Evolutionary conservation across 2,329 filamentous ascomycete species (phyloP).

Genomic region (Aspergillus sp.): DNA sequence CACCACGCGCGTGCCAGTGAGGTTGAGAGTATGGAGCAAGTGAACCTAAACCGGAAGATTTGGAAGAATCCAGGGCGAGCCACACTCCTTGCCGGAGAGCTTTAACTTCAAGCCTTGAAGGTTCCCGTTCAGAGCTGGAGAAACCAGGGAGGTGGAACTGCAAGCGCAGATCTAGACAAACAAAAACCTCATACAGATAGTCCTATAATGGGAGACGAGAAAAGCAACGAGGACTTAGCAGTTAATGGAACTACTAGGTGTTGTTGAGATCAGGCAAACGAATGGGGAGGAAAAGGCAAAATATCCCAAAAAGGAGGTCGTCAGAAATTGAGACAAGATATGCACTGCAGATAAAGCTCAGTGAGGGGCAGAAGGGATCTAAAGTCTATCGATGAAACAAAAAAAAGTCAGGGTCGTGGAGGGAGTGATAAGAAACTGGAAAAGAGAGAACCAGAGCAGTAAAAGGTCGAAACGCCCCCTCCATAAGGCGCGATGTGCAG

Average conservation of each 20-base stretch:
- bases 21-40: neutral
- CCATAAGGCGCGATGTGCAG: neutral
- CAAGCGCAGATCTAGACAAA: slow-evolving; percentile 4
- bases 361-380: neutral
- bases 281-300: neutral
- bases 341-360: slow-evolving; percentile 1
- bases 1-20: slow-evolving; percentile 18
- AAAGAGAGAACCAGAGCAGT: neutral
- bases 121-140: neutral
- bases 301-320: slow-evolving; percentile 2
- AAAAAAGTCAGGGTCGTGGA: neutral
- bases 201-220: slow-evolving; percentile 2
- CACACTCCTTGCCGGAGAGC: slow-evolving; percentile 18
- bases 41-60: neutral
- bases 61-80: slow-evolving; percentile 15
- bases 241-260: neutral
- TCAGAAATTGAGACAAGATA: slow-evolving; percentile 1
- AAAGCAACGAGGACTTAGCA: neutral
- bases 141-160: slow-evolving; percentile 15
- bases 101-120: neutral
- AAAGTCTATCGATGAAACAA: neutral
- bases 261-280: neutral
- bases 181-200: neutral
- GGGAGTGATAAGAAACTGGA: neutral
- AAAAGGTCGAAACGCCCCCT: neutral